Evolutionary conservation across 176 grass and related monocot species (phyloP), one percentile per base, ranked within the genome.

Genomic region (Bolboschoenus planiculmis): DNA sequence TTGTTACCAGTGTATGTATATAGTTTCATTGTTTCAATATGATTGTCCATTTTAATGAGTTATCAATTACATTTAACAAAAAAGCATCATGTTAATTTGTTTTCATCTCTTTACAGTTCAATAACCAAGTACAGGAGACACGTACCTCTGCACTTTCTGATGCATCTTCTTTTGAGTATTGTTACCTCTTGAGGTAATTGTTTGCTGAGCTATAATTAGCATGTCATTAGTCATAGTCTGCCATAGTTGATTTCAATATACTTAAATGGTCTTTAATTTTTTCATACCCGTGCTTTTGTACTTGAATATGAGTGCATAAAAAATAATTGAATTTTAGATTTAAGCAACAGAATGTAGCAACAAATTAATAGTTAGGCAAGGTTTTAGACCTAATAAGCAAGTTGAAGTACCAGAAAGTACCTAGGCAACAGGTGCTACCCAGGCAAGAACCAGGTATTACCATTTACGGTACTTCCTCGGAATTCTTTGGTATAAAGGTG

Each of bases 141-240:
- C 83, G 81, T 20, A 60, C 15, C 2, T 20, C 54, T 23, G 21
- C 8, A 4, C 78, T 87, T 20, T 21, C 72, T 51, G 13, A 23
- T 76, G 72, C 6, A 31, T 27, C 78, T 24, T 87, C 89, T 10
- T 99, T 99, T 78, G 97, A 99, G 43, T 99, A 89, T 78, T 99
- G 97, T 80, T 99, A 99, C 83, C 9, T 34, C 9, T 11, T 87
- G 43, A 95, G 88, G 97, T 93, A 90, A 86, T 46, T 75, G 78
- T 81, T 20, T 87, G 43, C 11, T 30, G 18, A 27, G 26, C 21
- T 75, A 27, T n/a, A n/a, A n/a, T 34, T 37, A 27, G 23, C 27
- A 24, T 27, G 56, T 58, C 42, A 9, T 59, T 10, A 21, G 27
- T 59, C 8, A 27, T 59, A 59, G 2, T n/a, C 4, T 7, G 18